Conservation (phyloP, 75 land plant genomes). For the Isoetes taiwanensis region DNA sequence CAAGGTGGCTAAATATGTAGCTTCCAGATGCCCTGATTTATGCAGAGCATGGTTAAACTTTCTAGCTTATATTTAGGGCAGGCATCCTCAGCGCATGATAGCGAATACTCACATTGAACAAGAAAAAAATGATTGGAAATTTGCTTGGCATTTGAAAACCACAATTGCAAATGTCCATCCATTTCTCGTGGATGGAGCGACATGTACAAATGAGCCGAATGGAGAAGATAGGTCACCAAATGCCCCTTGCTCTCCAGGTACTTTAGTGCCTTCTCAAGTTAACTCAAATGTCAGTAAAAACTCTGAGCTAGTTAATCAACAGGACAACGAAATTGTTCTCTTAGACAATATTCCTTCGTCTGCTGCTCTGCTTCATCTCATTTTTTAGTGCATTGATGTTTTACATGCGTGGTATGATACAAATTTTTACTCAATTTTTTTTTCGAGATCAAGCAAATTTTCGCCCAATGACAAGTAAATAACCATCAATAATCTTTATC, state of each 20-base stretch:
- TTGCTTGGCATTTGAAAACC: slow-evolving; percentile 34
- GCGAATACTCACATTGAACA: slow-evolving; percentile 63
- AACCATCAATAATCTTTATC: too few relatives aligned
- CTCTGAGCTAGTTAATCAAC: too few relatives aligned
- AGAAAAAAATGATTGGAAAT: slow-evolving; percentile 44
- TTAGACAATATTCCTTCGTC: too few relatives aligned
- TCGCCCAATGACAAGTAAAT: too few relatives aligned
- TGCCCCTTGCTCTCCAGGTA: neutral
- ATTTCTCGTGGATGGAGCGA: slow-evolving; percentile 46
- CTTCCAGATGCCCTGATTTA: slow-evolving; percentile 36
- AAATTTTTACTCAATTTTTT: too few relatives aligned
- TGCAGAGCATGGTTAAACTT: slow-evolving; percentile 58
- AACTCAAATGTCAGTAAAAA: slow-evolving; percentile 4
- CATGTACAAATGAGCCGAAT: slow-evolving; percentile 10
- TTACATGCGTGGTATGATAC: slow-evolving; percentile 56
- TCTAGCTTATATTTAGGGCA: slow-evolving; percentile 65
- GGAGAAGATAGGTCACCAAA: too few relatives aligned
- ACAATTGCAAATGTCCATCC: slow-evolving; percentile 49
- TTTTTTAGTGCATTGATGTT: slow-evolving; percentile 47
- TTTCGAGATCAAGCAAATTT: too few relatives aligned
- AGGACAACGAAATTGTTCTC: too few relatives aligned
- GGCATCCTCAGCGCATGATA: slow-evolving; percentile 66
- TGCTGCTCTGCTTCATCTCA: slow-evolving; percentile 30
- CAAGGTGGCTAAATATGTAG: slow-evolving; percentile 47
- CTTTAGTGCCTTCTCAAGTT: neutral